Conservation (phyloP, 2,329 filamentous ascomycete species). For the Nemania sp. region DNA sequence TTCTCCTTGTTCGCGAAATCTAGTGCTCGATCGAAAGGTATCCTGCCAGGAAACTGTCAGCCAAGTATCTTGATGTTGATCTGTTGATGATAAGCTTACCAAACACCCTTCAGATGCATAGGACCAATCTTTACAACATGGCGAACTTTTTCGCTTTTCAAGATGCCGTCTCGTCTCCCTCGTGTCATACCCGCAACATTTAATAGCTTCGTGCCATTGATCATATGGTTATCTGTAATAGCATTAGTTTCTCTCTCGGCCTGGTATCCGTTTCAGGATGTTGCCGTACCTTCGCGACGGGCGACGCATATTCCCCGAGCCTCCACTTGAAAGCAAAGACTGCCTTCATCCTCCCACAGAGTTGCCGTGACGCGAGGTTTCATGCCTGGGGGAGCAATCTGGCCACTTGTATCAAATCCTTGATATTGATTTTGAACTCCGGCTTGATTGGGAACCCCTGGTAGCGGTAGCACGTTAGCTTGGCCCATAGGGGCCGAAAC, state of each 20-base stretch:
- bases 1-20: conserved; percentile 99
- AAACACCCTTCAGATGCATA: conserved; percentile 98
- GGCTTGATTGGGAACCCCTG: conserved; percentile 56
- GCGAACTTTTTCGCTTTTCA: conserved; percentile 96
- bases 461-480: conserved; percentile 71
- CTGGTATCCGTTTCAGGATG: too few relatives aligned
- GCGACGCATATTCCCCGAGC: conserved; percentile 95
- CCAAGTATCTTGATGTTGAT: neutral
- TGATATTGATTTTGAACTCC: conserved; percentile 61
- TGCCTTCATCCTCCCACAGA: conserved; percentile 97
- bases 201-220: conserved; percentile 94
- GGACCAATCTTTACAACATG: conserved; percentile 99
- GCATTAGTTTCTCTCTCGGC: conserved; percentile 30
- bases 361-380: conserved; percentile 96
- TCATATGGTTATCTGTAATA: conserved; percentile 85
- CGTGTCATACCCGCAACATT: conserved; percentile 99
- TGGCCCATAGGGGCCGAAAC: conserved; percentile 69
- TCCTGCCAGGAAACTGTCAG: conserved; percentile 61
- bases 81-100: conserved; percentile 52
- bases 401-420: conserved; percentile 81
- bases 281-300: conserved; percentile 88
- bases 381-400: conserved; percentile 88
- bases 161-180: conserved; percentile 89
- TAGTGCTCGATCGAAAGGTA: conserved; percentile 94
- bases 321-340: conserved; percentile 96